phyloP scores from a whole-genome alignment of 176 grass and related monocot species.

The Tillandsia fasciculata region DNA sequence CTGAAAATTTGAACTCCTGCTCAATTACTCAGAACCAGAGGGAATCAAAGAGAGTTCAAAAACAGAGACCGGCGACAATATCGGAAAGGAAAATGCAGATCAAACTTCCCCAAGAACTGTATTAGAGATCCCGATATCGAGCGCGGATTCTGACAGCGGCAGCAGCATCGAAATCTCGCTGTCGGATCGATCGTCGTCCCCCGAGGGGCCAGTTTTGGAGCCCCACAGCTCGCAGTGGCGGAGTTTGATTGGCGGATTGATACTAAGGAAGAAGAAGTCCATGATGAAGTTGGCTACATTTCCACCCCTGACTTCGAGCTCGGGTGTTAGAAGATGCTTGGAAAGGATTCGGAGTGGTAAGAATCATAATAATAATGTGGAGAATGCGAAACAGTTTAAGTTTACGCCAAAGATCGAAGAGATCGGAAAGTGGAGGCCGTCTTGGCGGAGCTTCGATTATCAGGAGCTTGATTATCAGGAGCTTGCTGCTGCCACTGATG shows the following conservation, averaged over 20 bases:
- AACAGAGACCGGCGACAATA: slow-evolving; percentile 7
- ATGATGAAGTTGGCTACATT: slow-evolving; percentile 58
- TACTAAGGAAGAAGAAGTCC: slow-evolving; percentile 64
- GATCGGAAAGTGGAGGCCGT: slow-evolving; percentile 62
- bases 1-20: slow-evolving; percentile 4
- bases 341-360: slow-evolving; percentile 47
- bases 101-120: slow-evolving; percentile 47
- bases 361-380: slow-evolving; percentile 14
- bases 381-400: no score
- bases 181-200: slow-evolving; percentile 27
- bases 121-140: slow-evolving; percentile 39
- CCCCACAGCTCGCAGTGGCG: slow-evolving; percentile 56
- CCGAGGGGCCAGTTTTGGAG: slow-evolving; percentile 8
- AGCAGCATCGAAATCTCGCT: slow-evolving; percentile 38
- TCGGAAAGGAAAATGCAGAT: slow-evolving; percentile 19
- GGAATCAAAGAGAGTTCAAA: slow-evolving; percentile 15
- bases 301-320: slow-evolving; percentile 40
- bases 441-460: slow-evolving; percentile 92
- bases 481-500: slow-evolving; percentile 63
- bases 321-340: slow-evolving; percentile 43
- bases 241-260: slow-evolving; percentile 52
- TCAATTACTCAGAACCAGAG: slow-evolving; percentile 21
- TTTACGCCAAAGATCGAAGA: slow-evolving; percentile 27
- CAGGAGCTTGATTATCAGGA: slow-evolving; percentile 68
- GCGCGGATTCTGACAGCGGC: slow-evolving; percentile 32